Base-by-base conservation (phyloP, 495 filamentous ascomycete species). In the Amniculicola lignicola region DNA sequence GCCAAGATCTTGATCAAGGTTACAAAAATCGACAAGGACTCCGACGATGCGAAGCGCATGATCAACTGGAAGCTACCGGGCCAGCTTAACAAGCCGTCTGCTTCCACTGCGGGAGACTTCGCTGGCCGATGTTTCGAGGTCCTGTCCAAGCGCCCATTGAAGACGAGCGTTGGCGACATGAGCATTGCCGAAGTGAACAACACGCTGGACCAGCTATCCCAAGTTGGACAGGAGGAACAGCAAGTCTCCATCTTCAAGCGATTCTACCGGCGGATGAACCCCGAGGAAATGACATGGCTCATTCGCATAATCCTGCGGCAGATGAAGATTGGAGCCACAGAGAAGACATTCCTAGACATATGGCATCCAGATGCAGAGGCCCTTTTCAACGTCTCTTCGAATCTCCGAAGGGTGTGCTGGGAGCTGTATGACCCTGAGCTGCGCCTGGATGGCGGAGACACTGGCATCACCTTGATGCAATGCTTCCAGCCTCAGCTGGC, bases 401-500 rank as follows among this genome's bases (percentile, higher is more conserved):
- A 86, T 63, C 76, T 98, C 52, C 80, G 89, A 23, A 79, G 93
- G 19, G 91, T 98, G 1, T 98, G 93, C 62, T 97, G 93, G 93
- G 94, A 97, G 68, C 75, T 98, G 7, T 83, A 81, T 59, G 87
- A 97, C 64, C 85, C 83, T 0, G 79, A 79, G 54, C 71, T 91
- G 27, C 79, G 87, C 19, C 78, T 97, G 10, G 83, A 89, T 50
- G 82, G 80, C 25, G 82, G 89, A 28, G 83, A 92, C 57, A 78
- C 83, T 15, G 88, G 83, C 0, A 82, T 96, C 21, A 74, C 76
- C 4, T 72, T 97, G 24, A 97, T 97, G 93, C 84, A 90, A 63
- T 97, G 93, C 66, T 97, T 95, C 66, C 93, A 98, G 67, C 94
- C 93, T 36, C 93, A 96, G 72, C 78, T 98, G 46, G 94, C 93